A percentile compares a stretch with the other conserved stretches of the same genome.
Conservation (phyloP, 75 land plant species). For the Pinus albicaulis region DNA sequence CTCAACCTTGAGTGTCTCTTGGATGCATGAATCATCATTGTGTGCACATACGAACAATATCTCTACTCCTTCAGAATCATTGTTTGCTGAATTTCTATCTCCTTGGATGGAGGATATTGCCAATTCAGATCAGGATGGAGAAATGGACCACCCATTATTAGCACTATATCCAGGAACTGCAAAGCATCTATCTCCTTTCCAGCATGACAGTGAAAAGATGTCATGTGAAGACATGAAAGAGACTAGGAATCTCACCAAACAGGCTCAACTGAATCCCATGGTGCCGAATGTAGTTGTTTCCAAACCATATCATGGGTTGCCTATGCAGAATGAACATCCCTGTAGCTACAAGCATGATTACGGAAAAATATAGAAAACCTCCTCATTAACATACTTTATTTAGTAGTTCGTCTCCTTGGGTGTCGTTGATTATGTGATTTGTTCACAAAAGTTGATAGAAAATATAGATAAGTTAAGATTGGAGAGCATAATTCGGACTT, state of each 20-base stretch:
- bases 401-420: background rate
- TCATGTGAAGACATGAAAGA: constrained; percentile 77
- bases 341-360: constrained; percentile 43
- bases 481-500: too few relatives aligned
- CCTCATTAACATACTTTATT: constrained; percentile 38
- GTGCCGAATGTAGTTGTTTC: constrained; percentile 86
- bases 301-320: too few relatives aligned
- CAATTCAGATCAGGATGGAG: constrained; percentile 50
- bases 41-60: background rate
- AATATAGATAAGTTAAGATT: too few relatives aligned
- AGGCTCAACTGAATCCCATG: constrained; percentile 79
- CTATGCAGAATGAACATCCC: too few relatives aligned
- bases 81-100: background rate
- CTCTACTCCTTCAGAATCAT: too few relatives aligned
- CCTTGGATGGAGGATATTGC: too few relatives aligned
- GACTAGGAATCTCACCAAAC: constrained; percentile 93
- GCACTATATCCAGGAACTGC: constrained; percentile 76
- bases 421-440: too few relatives aligned
- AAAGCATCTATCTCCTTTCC: constrained; percentile 55
- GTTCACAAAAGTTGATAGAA: too few relatives aligned
- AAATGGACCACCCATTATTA: constrained; percentile 82
- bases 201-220: constrained; percentile 23
- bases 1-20: too few relatives aligned
- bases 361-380: constrained; percentile 61
- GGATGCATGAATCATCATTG: too few relatives aligned